phyloP scores from a whole-genome alignment of 2,329 filamentous ascomycete species.

The Colletotrichum limetticola region DNA sequence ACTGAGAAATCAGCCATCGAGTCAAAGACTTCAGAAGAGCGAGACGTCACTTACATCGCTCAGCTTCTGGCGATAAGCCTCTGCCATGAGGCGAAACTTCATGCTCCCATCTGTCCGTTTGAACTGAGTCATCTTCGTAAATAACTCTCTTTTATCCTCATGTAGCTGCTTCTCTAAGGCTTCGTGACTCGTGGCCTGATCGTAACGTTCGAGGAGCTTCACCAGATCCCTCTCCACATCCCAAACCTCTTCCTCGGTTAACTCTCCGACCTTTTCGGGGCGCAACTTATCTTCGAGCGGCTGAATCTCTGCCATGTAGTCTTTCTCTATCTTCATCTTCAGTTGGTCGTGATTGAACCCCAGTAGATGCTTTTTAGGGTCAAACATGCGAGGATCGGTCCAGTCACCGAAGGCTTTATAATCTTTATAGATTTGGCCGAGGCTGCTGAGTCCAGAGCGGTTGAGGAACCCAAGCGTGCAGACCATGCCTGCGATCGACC shows the following conservation, averaged over 20 bases:
- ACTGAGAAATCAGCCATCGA: neutral
- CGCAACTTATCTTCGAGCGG: neutral
- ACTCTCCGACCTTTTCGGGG: neutral
- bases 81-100: slow-evolving; percentile 12
- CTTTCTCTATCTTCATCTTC: neutral
- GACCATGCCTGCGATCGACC: slow-evolving; percentile 44
- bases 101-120: neutral
- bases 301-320: neutral
- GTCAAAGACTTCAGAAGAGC: neutral
- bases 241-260: neutral
- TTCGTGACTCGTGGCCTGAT: neutral
- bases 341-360: slow-evolving; percentile 10
- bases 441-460: slow-evolving; percentile 25
- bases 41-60: neutral
- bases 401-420: slow-evolving; percentile 31
- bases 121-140: neutral
- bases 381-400: neutral
- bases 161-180: neutral
- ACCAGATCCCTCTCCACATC: neutral
- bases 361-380: slow-evolving; percentile 11
- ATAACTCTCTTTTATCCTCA: slow-evolving; percentile 1
- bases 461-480: slow-evolving; percentile 32
- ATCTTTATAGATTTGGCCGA: slow-evolving; percentile 32
- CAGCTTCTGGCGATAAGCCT: slow-evolving; percentile 9
- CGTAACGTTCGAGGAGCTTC: neutral